Evolutionary conservation across 441 rosid genomes (phyloP).

Genomic region (Aquilaria agallochum): DNA sequence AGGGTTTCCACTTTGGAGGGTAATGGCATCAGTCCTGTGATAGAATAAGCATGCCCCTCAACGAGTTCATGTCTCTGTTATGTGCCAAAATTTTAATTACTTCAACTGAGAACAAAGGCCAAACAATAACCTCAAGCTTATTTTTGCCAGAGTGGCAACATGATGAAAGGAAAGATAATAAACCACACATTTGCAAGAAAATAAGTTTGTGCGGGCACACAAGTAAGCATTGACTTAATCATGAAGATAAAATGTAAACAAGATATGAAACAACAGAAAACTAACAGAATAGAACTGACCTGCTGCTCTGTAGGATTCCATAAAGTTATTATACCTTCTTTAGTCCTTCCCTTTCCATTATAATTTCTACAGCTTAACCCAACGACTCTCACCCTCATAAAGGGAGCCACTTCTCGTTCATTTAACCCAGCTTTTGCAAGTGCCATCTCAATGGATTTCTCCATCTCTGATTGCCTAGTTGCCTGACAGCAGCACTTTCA

Average conservation of each 20-base stretch:
- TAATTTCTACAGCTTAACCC: constrained; percentile 47
- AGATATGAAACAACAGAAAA: constrained; percentile 13
- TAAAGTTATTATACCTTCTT: constrained; percentile 81
- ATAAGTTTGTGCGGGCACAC: too few relatives aligned
- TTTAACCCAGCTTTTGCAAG: constrained; percentile 65
- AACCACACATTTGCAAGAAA: neutral
- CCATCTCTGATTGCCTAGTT: constrained; percentile 53
- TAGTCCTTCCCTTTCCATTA: constrained; percentile 31
- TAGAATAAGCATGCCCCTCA: constrained; percentile 83
- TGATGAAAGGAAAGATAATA: neutral
- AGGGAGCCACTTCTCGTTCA: constrained; percentile 79
- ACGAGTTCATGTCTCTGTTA: constrained; percentile 64
- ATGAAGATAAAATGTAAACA: neutral
- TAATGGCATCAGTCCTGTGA: constrained; percentile 65
- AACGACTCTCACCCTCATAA: constrained; percentile 86
- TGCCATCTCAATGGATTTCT: constrained; percentile 65
- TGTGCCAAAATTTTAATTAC: too few relatives aligned
- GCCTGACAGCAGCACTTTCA: constrained; percentile 43
- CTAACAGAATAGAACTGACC: constrained; percentile 37
- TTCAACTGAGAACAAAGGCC: neutral
- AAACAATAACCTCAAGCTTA: too few relatives aligned
- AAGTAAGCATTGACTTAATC: too few relatives aligned
- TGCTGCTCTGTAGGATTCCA: constrained; percentile 95
- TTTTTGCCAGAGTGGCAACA: too few relatives aligned
- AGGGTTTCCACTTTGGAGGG: constrained; percentile 59